Conservation (phyloP, 2,329 filamentous ascomycete species). For the Sporothrix pallida region DNA sequence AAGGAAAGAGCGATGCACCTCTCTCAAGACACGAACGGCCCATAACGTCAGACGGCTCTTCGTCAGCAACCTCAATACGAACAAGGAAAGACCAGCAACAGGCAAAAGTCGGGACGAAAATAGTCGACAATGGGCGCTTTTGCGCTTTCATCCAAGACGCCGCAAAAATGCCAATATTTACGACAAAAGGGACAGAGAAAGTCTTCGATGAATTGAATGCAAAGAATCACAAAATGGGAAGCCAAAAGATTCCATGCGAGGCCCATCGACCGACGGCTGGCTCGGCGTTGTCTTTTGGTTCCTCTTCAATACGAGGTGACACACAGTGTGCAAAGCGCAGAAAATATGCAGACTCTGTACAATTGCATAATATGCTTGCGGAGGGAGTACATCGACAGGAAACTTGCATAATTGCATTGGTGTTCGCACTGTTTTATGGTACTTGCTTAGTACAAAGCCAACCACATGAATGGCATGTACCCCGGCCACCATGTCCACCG, state of each 20-base stretch:
- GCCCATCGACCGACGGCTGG: constrained; percentile 26
- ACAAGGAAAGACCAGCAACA: neutral
- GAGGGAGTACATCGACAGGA: too few species aligned
- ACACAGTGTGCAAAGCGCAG: neutral
- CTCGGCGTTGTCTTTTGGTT: constrained; percentile 7
- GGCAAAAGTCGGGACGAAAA: constrained; percentile 12
- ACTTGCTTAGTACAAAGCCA: constrained; percentile 6
- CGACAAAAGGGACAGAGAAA: too few species aligned
- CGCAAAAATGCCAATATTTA: too few species aligned
- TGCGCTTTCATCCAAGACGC: too few species aligned
- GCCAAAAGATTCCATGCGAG: neutral
- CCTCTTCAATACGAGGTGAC: constrained; percentile 12
- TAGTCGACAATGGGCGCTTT: too few species aligned
- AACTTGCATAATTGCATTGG: too few species aligned
- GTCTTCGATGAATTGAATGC: neutral
- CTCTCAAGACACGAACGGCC: neutral
- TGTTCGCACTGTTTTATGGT: constrained; percentile 19
- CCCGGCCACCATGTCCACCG: constrained; percentile 14
- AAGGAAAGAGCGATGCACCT: neutral
- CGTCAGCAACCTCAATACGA: constrained; percentile 24
- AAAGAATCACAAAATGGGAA: neutral
- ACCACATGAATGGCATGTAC: constrained; percentile 11
- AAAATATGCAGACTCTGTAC: too few species aligned
- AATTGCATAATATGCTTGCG: too few species aligned
- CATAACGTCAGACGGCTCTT: constrained; percentile 14